phyloP scores from a whole-genome alignment of 83 land plant genomes.

The Diphasiastrum complanatum region DNA sequence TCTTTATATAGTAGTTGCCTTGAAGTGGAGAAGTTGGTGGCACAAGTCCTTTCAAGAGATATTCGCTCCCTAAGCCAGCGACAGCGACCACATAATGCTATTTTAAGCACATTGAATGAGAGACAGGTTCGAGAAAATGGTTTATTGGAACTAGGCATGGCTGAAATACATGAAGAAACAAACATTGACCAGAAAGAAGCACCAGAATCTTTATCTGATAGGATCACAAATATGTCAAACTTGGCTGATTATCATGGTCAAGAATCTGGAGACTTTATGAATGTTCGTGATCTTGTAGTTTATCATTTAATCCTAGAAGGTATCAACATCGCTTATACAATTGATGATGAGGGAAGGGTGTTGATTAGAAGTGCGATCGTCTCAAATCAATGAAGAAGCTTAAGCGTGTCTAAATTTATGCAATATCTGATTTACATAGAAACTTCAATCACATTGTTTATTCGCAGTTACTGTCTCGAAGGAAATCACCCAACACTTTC shows the following conservation, averaged over 20 bases:
- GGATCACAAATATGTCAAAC: background rate
- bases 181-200: background rate
- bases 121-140: conserved; percentile 9
- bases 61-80: conserved; percentile 40
- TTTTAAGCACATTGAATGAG: conserved; percentile 15
- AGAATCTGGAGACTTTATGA: background rate
- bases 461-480: too few species aligned
- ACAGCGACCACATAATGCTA: conserved; percentile 25
- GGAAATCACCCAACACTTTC: too few species aligned
- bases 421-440: too few species aligned
- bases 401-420: too few species aligned
- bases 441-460: too few species aligned
- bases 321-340: conserved; percentile 24
- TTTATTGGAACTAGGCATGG: background rate
- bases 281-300: conserved; percentile 12
- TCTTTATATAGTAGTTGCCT: conserved; percentile 29
- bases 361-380: too few species aligned
- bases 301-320: conserved; percentile 39
- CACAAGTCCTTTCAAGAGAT: conserved; percentile 36
- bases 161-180: background rate
- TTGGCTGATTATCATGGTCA: background rate
- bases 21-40: conserved; percentile 24
- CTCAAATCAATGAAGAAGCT: too few species aligned
- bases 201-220: background rate
- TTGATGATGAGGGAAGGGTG: conserved; percentile 22